These are phyloP conservation scores for Pyrenophora graminea DNA, from an alignment of 2,329 filamentous ascomycete genomes.

Conservation along the genomic window DNA sequence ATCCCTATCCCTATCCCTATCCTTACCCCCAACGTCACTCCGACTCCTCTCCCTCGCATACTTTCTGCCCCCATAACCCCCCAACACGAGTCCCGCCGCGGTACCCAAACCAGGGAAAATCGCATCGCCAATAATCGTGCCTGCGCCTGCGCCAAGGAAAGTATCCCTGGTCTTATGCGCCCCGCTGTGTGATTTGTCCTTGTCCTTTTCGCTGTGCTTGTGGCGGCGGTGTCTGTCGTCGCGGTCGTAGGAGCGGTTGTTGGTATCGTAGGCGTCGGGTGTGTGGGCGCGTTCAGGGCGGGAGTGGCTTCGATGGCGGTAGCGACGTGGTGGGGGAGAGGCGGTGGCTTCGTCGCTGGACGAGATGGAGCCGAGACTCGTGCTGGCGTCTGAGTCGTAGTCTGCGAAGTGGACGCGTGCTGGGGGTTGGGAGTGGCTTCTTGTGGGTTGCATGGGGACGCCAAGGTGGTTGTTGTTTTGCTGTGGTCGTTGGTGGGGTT, in stretches of 20 bases:
- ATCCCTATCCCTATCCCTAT: constrained; percentile 4
- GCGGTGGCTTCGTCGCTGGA: constrained; percentile 20
- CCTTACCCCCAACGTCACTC: constrained; percentile 18
- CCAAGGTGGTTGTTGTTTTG: constrained; percentile 29
- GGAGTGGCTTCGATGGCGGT: constrained; percentile 12
- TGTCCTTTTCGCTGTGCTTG: constrained; percentile 1
- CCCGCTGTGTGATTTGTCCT: constrained; percentile 14
- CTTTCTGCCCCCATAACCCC: constrained; percentile 50
- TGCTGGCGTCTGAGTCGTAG: constrained; percentile 26
- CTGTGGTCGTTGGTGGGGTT: constrained; percentile 14
- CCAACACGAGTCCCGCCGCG: constrained; percentile 45
- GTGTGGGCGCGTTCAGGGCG: constrained; percentile 11
- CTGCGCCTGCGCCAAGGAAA: constrained; percentile 52
- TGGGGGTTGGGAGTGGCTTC: constrained; percentile 39
- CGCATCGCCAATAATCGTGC: constrained; percentile 50
- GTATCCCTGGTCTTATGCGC: constrained; percentile 43
- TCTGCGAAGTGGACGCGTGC: constrained; percentile 39
- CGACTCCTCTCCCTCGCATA: constrained; percentile 42
- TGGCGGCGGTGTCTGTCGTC: constrained; percentile 2
- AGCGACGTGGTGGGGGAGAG: constrained; percentile 12
- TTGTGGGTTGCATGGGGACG: constrained; percentile 28
- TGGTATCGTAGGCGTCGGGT: constrained; percentile 7
- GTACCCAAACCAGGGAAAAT: constrained; percentile 53
- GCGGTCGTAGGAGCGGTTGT: constrained; percentile 9
- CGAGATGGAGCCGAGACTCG: constrained; percentile 22